Conservation (phyloP, 805 yeast species). For the Candida xiaguanensis region DNA sequence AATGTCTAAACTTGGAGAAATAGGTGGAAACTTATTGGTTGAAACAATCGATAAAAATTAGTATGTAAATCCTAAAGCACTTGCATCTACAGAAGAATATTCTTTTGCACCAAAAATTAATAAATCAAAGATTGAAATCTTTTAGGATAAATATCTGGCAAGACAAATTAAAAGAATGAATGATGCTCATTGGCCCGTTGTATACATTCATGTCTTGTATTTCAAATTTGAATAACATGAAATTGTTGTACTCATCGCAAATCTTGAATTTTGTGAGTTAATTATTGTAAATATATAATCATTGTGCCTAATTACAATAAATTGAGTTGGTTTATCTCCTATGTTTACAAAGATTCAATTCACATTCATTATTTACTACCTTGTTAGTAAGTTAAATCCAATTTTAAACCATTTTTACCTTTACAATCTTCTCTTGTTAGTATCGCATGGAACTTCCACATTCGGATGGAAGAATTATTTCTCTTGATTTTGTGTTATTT, state of each 20-base stretch:
- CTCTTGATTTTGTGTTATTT: background rate
- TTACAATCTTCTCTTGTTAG: too few relatives aligned
- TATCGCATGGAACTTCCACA: background rate
- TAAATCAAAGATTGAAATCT: constrained; percentile 37
- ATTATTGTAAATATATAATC: too few relatives aligned
- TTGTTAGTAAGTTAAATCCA: too few relatives aligned
- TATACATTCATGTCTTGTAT: constrained; percentile 46
- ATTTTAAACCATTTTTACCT: too few relatives aligned
- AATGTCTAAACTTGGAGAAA: constrained; percentile 47
- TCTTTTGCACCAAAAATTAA: constrained; percentile 60
- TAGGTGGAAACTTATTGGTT: constrained; percentile 60
- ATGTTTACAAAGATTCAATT: too few relatives aligned
- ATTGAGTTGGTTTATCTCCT: too few relatives aligned
- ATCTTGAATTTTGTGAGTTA: too few relatives aligned
- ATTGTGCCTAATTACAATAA: too few relatives aligned
- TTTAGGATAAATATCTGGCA: constrained; percentile 44
- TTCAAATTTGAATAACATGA: too few relatives aligned
- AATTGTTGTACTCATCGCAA: too few relatives aligned
- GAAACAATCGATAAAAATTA: constrained; percentile 36
- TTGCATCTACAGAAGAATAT: constrained; percentile 24
- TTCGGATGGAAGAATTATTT: too few relatives aligned
- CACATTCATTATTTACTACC: too few relatives aligned
- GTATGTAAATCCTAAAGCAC: constrained; percentile 18
- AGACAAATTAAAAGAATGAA: constrained; percentile 36
- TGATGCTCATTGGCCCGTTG: constrained; percentile 56